Conservation (phyloP, 108 stramenopile genomes). For the Skeletonema grethae region DNA sequence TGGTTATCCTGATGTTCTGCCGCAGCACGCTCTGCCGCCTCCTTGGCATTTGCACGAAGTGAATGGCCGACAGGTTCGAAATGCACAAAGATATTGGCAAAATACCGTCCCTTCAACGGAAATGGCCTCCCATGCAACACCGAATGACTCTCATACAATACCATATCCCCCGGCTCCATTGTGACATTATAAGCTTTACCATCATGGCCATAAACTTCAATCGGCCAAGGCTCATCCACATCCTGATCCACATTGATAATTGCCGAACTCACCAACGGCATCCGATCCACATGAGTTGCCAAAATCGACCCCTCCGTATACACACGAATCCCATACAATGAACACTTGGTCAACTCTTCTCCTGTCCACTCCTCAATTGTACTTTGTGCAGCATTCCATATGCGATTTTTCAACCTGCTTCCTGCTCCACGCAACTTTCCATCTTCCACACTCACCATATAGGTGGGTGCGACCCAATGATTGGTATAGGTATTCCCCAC, state of each 20-base stretch:
- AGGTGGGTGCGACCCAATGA: constrained; percentile 60
- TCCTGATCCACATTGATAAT: constrained; percentile 91
- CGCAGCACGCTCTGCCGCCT: constrained; percentile 54
- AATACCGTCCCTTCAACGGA: constrained; percentile 84
- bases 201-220: constrained; percentile 93
- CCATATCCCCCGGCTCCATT: constrained; percentile 91
- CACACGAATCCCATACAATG: constrained; percentile 89
- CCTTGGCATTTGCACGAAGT: constrained; percentile 64
- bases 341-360: constrained; percentile 72
- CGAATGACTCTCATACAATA: constrained; percentile 89
- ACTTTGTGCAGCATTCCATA: constrained; percentile 75
- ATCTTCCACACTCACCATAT: constrained; percentile 80
- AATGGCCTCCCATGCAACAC: constrained; percentile 92
- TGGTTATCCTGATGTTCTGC: constrained; percentile 58
- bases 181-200: constrained; percentile 89
- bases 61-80: constrained; percentile 82
- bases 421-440: constrained; percentile 61
- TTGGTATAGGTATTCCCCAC: constrained; percentile 84
- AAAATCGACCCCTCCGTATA: constrained; percentile 85
- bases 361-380: constrained; percentile 90
- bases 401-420: constrained; percentile 53
- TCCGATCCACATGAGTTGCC: constrained; percentile 91
- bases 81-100: constrained; percentile 92
- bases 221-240: constrained; percentile 92
- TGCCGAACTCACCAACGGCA: constrained; percentile 85